Evolutionary conservation across 2,329 filamentous ascomycete genomes (phyloP), one percentile per base, ranked within the genome.

Genomic region (Talaromyces pinophilus): DNA sequence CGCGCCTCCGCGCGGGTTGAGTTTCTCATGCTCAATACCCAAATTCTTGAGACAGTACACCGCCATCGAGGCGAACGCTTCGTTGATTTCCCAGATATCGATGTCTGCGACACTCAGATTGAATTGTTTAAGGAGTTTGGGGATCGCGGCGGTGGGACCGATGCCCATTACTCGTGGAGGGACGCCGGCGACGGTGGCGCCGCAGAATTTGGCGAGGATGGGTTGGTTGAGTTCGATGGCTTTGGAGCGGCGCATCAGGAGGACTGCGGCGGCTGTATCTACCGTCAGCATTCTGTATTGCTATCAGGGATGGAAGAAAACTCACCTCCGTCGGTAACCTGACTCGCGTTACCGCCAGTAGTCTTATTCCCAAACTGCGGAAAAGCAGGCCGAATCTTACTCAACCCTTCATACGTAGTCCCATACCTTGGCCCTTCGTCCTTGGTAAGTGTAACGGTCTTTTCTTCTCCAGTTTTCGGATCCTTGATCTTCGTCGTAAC

Each of bases 131-230:
- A 99, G 86, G 35, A 99, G 88, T 87, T 99, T 99, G 69, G 87
- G 87, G 68, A 89, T 87, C 22, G 87, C 87, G 70, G 87, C 79
- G 10, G 81, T 80, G 38, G 82, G 82, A 8, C 82, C 82, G 71
- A 98, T 97, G 70, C 94, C 95, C 95, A 99, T 99, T 82, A 99
- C 93, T 70, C 95, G 87, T 5, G 95, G 95, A 0, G 95, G 88
- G 5, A 98, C 87, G 72, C 95, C 95, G 46, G 93, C 91, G 50
- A 97, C 89, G 11, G 93, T 97, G 65, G 93, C 91, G 72, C 92
- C 93, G 70, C 95, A 92, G 78, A 93, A 98, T 82, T 99, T 99
- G 80, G 90, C 95, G 69, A 98, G 77, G 80, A 99, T 93, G 69
- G 94, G 93, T 82, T 97, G 92, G 70, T 91, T 90, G 54, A 97